Evolutionary conservation across 495 filamentous ascomycete genomes (phyloP), one percentile per base, ranked within the genome.

Genomic region (Aspergillus leporis): DNA sequence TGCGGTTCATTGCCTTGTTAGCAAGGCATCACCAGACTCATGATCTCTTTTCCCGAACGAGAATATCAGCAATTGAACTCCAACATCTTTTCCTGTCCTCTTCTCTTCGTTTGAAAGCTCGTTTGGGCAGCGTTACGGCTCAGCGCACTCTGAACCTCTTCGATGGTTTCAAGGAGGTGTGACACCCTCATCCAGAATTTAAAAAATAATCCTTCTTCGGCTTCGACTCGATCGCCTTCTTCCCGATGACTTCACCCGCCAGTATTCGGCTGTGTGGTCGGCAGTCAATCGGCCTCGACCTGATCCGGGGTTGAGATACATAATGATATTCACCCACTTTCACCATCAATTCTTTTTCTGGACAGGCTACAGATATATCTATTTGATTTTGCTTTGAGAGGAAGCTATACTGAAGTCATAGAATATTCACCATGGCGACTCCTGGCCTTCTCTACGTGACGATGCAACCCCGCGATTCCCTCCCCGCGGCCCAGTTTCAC

Each of bases 361-460:
- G 18, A 14, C 51, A 40, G 51, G 28, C 19, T 18, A 18, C 22
- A 18, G 38, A 9, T 40, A 32, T 34, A 28, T 28, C 6, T 6
- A 18, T 36, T 36, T 10, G 34, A 36, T 36, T 36, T 32, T 10
- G 34, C 4, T 36, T 22, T 19, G 10, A 34, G n/a, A n/a, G n/a
- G n/a, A n/a, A n/a, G n/a, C 14, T 14, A 28, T 45, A 52, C 52
- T 22, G 38, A 9, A 8, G 3, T 31, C 5, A 23, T 8, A 50
- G 18, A 21, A 19, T 49, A 47, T 41, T 53, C 66, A 73, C 46
- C 49, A 78, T 78, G 75, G 70, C 70, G 53, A 74, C 74, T 30
- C 66, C 86, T 18, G 89, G 89, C 45, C 83, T 90, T 62, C 84
- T 92, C 65, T 90, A 86, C 66, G 89, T 91, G 67, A 90, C 88